Evolutionary conservation across 2,329 filamentous ascomycete genomes (phyloP).

Genomic region (Colletotrichum melonis): DNA sequence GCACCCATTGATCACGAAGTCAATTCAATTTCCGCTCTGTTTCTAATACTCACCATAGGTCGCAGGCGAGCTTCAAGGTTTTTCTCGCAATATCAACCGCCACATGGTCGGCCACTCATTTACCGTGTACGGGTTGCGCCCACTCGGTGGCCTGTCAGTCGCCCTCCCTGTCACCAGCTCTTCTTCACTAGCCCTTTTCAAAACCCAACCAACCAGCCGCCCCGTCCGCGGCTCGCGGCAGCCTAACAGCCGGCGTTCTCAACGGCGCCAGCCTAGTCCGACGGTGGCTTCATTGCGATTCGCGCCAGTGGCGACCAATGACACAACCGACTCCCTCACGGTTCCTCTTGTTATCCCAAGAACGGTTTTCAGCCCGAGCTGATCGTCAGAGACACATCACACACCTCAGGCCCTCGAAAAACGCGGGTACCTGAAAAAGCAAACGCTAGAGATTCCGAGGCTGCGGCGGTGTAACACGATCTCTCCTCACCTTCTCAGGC

Average conservation of each 20-base stretch:
- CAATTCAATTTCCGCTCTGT: slow-evolving; percentile 5
- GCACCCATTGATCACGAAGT: background rate
- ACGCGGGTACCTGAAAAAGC: slow-evolving; percentile 33
- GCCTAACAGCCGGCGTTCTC: slow-evolving; percentile 17
- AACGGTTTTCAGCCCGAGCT: slow-evolving; percentile 19
- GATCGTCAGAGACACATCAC: slow-evolving; percentile 27
- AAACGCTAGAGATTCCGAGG: slow-evolving; percentile 11
- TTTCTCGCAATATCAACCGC: background rate
- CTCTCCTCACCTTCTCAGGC: background rate
- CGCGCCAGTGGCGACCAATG: slow-evolving; percentile 35
- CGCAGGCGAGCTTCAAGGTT: background rate
- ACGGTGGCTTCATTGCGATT: slow-evolving; percentile 27
- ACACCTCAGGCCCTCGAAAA: slow-evolving; percentile 17
- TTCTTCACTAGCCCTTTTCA: background rate
- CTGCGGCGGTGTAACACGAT: background rate
- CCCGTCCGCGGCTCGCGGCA: slow-evolving; percentile 28
- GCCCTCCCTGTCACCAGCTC: background rate
- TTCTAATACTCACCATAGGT: background rate
- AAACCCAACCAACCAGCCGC: slow-evolving; percentile 2
- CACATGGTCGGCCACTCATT: background rate
- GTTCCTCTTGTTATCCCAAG: slow-evolving; percentile 7
- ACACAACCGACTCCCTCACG: slow-evolving; percentile 20
- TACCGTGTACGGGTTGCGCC: background rate
- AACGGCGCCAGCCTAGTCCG: slow-evolving; percentile 30
- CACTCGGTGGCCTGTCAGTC: background rate